Evolutionary conservation across 2,329 filamentous ascomycete species (phyloP).

Genomic region (Pestalotiopsis fici): DNA sequence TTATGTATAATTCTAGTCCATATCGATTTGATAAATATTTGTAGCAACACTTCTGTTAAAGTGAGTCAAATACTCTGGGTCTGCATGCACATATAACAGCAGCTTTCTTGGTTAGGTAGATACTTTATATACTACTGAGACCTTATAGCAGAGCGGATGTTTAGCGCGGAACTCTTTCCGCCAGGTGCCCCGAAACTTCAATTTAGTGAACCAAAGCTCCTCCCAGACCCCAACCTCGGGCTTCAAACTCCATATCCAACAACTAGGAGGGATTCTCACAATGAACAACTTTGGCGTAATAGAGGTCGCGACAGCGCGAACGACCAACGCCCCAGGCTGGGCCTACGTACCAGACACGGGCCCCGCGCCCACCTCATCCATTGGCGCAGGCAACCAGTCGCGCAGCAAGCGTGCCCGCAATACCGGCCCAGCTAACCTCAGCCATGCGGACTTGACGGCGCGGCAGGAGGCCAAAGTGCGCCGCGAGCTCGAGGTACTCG

Average conservation of each 20-base stretch:
- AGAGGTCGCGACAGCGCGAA: constrained; percentile 73
- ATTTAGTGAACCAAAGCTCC: background rate
- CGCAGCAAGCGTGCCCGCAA: constrained; percentile 74
- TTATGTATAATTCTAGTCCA: too few species aligned
- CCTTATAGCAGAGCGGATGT: background rate
- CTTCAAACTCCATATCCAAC: background rate
- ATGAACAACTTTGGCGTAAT: constrained; percentile 79
- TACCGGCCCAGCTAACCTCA: constrained; percentile 38
- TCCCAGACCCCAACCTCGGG: background rate
- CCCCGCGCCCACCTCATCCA: constrained; percentile 38
- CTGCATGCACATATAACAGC: too few species aligned
- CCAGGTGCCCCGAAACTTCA: background rate
- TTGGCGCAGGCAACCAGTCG: constrained; percentile 22
- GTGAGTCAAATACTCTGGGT: too few species aligned
- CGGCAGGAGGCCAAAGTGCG: constrained; percentile 80
- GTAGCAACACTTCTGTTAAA: too few species aligned
- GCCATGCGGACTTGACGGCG: constrained; percentile 70
- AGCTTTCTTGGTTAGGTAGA: background rate
- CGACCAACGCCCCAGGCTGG: constrained; percentile 79
- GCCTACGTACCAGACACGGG: constrained; percentile 83
- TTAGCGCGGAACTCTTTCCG: background rate
- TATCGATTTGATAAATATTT: too few species aligned
- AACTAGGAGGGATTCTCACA: background rate
- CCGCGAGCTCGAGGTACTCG: constrained; percentile 79
- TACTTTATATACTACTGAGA: background rate